Evolutionary conservation across 2,329 filamentous ascomycete genomes (phyloP).

Genomic region (Venturia pyrina): DNA sequence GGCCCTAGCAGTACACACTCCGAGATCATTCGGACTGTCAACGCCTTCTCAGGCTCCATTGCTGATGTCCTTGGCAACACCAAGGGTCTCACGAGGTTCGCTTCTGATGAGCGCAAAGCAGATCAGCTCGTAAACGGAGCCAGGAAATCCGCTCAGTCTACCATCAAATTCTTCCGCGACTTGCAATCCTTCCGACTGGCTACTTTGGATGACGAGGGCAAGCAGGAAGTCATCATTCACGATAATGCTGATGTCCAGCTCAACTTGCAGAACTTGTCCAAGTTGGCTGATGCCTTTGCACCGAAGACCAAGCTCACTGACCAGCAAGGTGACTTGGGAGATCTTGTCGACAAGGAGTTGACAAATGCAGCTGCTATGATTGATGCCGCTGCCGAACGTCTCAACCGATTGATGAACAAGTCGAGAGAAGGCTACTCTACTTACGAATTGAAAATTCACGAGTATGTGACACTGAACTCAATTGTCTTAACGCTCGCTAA

Average conservation of each 20-base stretch:
- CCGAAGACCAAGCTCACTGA: constrained; percentile 77
- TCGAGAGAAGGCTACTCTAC: constrained; percentile 91
- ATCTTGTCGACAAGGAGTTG: constrained; percentile 85
- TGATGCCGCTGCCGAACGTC: constrained; percentile 76
- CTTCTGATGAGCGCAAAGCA: constrained; percentile 89
- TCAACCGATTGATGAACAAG: constrained; percentile 91
- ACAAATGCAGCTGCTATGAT: constrained; percentile 93
- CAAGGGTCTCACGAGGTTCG: constrained; percentile 86
- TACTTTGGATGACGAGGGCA: constrained; percentile 79
- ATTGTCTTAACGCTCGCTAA: background rate
- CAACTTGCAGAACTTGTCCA: constrained; percentile 86
- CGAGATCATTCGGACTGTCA: constrained; percentile 87
- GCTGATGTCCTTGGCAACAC: constrained; percentile 93
- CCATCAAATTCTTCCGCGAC: constrained; percentile 89
- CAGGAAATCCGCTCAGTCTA: constrained; percentile 72
- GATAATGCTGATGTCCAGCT: constrained; percentile 95
- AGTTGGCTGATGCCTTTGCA: constrained; percentile 83
- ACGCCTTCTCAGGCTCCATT: constrained; percentile 79
- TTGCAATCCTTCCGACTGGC: constrained; percentile 91
- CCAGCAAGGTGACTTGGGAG: constrained; percentile 76
- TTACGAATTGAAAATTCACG: constrained; percentile 92
- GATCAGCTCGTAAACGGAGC: constrained; percentile 77
- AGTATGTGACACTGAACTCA: constrained; percentile 27
- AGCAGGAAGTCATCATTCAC: constrained; percentile 94
- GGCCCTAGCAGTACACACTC: constrained; percentile 82